Evolutionary conservation across 2,329 filamentous ascomycete species (phyloP), one percentile per base, ranked within the genome.

Genomic region (Colletotrichum liaoningense): DNA sequence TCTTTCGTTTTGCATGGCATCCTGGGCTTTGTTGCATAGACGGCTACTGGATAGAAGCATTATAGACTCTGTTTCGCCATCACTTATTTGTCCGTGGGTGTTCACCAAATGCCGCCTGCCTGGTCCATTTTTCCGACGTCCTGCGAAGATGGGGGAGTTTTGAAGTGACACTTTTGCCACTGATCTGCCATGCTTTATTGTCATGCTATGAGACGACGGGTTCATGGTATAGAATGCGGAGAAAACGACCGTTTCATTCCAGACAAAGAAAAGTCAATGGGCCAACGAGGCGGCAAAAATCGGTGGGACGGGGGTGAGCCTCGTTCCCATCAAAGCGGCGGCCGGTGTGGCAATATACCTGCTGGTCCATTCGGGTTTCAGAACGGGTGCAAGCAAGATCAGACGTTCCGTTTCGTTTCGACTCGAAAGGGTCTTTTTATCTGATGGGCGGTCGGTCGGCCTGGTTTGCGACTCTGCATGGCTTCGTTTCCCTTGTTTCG

Each of bases 21-120:
- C 66, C 59, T 26, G 11, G 42, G 66, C 59, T 70, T 60, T 59
- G 46, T 60, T 70, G 28, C 58, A 70, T 73, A 70, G 67, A 70
- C 59, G 55, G 70, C 42, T 64, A 59, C 66, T 65, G 67, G 70
- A 70, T 73, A 73, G 70, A 73, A 65, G 67, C 67, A 70, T 73
- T 52, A 60, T 65, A 65, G 59, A 70, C 69, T 62, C 19, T 73
- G 42, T 60, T 70, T 70, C 33, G 42, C 70, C 60, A 60, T 62
- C 46, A 26, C 9, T 56, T 4, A 5, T 42, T 42, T 42, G 2
- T 19, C 38, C 38, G 16, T 8, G 14, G 16, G 6, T 19, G 14
- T 7, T 42, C 38, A 8, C 7, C 3, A 42, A 19, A 16, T 42
- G 16, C 38, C 16, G 38, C 38, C 16, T 42, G 38, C 38, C 14